Conservation (phyloP, 2,329 filamentous ascomycete genomes). For the Tolypocladium endophyticum region DNA sequence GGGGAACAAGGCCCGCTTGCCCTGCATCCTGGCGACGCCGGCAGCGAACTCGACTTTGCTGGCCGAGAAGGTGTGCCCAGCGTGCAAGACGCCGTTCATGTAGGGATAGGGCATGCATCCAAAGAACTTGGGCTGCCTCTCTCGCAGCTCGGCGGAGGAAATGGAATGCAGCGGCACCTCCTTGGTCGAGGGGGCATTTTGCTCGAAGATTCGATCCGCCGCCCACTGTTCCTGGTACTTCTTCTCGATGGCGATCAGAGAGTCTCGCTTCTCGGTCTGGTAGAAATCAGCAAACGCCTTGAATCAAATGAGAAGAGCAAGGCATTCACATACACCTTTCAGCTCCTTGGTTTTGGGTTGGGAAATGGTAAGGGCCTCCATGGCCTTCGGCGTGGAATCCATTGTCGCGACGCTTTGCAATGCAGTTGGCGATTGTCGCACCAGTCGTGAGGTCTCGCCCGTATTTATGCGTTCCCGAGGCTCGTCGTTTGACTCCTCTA, state of each 20-base stretch:
- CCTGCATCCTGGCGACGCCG: constrained; percentile 82
- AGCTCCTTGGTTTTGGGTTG: constrained; percentile 45
- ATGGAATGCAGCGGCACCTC: constrained; percentile 71
- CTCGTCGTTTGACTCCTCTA: constrained; percentile 3
- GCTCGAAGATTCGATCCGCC: constrained; percentile 58
- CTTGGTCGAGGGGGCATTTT: constrained; percentile 67
- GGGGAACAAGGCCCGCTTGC: constrained; percentile 78
- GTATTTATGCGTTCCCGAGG: background rate
- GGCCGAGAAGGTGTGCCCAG: constrained; percentile 84
- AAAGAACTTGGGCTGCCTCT: constrained; percentile 84
- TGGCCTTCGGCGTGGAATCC: constrained; percentile 35
- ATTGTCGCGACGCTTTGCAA: constrained; percentile 18
- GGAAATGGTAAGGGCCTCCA: constrained; percentile 40
- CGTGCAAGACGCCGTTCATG: constrained; percentile 83
- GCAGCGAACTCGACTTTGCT: constrained; percentile 89
- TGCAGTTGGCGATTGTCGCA: background rate
- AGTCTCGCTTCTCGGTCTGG: constrained; percentile 78
- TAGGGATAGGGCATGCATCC: constrained; percentile 49
- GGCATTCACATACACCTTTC: constrained; percentile 36
- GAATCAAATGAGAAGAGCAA: background rate
- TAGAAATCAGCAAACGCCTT: background rate
- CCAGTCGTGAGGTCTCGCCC: background rate
- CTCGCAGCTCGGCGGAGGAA: constrained; percentile 62
- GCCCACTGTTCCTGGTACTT: constrained; percentile 70
- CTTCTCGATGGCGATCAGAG: constrained; percentile 74